Percentiles rank a stretch among this genome's conserved stretches.
phyloP scores from a whole-genome alignment of 371 early-diverging fungal genomes.

The Mucor piriformis region DNA sequence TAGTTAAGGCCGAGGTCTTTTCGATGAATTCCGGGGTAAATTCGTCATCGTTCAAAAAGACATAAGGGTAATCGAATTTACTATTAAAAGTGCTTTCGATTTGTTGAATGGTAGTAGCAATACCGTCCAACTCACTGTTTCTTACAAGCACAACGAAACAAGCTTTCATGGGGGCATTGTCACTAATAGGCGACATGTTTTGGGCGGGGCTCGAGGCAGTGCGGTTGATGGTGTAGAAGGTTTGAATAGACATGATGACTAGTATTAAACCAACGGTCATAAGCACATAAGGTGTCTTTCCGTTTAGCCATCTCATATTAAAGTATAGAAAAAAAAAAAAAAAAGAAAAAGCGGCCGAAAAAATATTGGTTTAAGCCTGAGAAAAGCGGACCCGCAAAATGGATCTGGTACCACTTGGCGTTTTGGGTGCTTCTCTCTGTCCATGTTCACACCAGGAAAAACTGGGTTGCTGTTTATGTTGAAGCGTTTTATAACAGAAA shows the following conservation, averaged over 20 bases:
- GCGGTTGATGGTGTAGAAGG: conserved; percentile 7
- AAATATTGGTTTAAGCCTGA: background rate
- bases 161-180: conserved; percentile 39
- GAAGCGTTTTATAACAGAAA: too few relatives aligned
- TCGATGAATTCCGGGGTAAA: conserved; percentile 77
- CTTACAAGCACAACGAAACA: conserved; percentile 70
- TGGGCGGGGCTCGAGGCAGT: background rate
- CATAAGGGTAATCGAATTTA: conserved; percentile 87
- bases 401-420: too few relatives aligned
- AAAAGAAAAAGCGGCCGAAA: background rate
- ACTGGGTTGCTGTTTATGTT: too few relatives aligned
- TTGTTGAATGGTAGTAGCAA: conserved; percentile 71
- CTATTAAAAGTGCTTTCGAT: conserved; percentile 87
- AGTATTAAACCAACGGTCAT: conserved; percentile 10
- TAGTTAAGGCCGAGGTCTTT: conserved; percentile 59
- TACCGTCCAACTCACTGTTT: conserved; percentile 77
- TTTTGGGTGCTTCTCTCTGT: too few relatives aligned
- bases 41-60: conserved; percentile 84
- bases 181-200: background rate
- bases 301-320: conserved; percentile 12
- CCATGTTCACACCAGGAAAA: too few relatives aligned
- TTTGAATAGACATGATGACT: conserved; percentile 14
- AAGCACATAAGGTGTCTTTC: conserved; percentile 14
- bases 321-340: background rate
- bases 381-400: too few relatives aligned